phyloP scores from a whole-genome alignment of 225 moss, liverwort and hornwort genomes.

The Polytrichum formosum region DNA sequence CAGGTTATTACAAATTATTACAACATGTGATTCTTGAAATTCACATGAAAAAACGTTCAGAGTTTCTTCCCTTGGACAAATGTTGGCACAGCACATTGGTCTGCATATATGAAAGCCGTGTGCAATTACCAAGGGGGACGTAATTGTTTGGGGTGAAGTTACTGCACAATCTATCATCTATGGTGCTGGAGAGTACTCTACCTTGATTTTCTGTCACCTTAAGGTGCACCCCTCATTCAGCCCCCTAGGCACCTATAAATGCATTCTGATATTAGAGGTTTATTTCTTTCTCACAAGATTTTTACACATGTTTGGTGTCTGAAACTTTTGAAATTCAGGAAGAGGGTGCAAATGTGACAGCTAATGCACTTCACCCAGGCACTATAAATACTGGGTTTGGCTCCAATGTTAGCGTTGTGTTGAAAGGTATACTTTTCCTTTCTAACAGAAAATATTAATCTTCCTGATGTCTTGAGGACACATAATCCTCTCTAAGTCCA shows the following conservation, averaged over 20 bases:
- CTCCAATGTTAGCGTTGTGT: conserved; percentile 4
- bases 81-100: no score
- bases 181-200: background rate
- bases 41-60: no score
- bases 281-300: background rate
- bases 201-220: no score
- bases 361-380: conserved; percentile 50
- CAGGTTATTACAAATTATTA: no score
- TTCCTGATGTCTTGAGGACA: background rate
- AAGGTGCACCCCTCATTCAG: no score
- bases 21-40: no score
- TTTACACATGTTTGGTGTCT: background rate
- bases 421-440: background rate
- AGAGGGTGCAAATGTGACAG: conserved; percentile 48
- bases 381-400: conserved; percentile 36
- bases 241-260: no score
- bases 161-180: background rate
- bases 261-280: no score
- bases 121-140: no score
- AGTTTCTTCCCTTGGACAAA: no score
- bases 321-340: conserved; percentile 24
- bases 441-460: background rate
- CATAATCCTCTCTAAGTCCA: background rate
- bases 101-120: no score
- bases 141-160: no score